Evolutionary conservation across 2,329 filamentous ascomycete species (phyloP).

Genomic region (Hypocrella siamensis): DNA sequence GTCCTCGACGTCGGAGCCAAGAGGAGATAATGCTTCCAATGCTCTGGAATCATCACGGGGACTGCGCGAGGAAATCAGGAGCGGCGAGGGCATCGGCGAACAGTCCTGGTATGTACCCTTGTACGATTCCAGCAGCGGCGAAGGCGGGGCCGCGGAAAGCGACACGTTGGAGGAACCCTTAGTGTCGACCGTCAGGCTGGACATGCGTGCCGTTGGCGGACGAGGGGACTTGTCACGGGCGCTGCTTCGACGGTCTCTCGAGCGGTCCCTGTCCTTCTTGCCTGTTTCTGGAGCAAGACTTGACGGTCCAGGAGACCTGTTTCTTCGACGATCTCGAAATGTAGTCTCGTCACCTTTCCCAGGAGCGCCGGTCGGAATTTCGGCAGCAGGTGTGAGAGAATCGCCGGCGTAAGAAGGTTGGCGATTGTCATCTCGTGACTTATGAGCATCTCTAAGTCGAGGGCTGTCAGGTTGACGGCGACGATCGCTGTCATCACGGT

Average conservation of each 20-base stretch:
- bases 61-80: constrained; percentile 35
- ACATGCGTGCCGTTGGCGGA: constrained; percentile 34
- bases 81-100: constrained; percentile 82
- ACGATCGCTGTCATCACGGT: constrained; percentile 1
- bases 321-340: constrained; percentile 16
- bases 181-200: constrained; percentile 33
- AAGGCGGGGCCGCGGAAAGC: constrained; percentile 49
- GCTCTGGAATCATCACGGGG: constrained; percentile 32
- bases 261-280: constrained; percentile 8
- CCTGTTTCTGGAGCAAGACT: constrained; percentile 8
- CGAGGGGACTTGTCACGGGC: constrained; percentile 28
- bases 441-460: constrained; percentile 8
- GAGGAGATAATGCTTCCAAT: constrained; percentile 35
- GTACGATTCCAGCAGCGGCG: constrained; percentile 82
- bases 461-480: not conserved
- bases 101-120: constrained; percentile 87
- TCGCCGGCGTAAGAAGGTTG: constrained; percentile 15
- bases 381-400: constrained; percentile 20
- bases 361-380: constrained; percentile 26
- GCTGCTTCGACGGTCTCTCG: constrained; percentile 17
- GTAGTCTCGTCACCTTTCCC: constrained; percentile 17
- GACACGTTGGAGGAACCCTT: constrained; percentile 24
- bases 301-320: constrained; percentile 11
- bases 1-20: constrained; percentile 29
- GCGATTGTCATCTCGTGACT: constrained; percentile 7